These are phyloP conservation scores for Choanephora cucurbitarum DNA, from an alignment of 371 early-diverging fungal genomes.

Conservation along the genomic window DNA sequence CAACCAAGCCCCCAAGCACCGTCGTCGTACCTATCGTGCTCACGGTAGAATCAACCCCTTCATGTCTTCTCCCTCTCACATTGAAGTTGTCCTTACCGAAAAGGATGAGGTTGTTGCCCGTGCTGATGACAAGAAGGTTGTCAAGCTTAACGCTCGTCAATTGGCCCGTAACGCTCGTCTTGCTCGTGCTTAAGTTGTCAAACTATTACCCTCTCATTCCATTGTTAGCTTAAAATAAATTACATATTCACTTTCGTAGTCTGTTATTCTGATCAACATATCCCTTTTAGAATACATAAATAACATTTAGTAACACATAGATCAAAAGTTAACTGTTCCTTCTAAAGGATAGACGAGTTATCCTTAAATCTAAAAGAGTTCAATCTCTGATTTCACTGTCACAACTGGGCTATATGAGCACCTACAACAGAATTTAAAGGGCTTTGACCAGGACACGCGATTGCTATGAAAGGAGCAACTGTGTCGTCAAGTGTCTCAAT, in stretches of 20 bases:
- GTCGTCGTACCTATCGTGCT: constrained; percentile 98
- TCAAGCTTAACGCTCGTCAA: constrained; percentile 55
- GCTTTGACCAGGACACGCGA: too few relatives aligned
- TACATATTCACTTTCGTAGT: neutral
- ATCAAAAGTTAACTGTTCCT: too few relatives aligned
- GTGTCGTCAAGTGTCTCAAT: too few relatives aligned
- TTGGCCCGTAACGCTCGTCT: constrained; percentile 56
- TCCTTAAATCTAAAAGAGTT: too few relatives aligned
- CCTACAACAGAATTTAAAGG: too few relatives aligned
- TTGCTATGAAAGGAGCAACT: too few relatives aligned
- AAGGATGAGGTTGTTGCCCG: constrained; percentile 78
- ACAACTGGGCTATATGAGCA: too few relatives aligned
- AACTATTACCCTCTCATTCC: neutral
- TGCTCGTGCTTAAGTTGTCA: constrained; percentile 20
- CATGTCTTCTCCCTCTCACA: constrained; percentile 97
- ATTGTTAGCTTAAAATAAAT: neutral
- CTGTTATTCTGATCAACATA: too few relatives aligned
- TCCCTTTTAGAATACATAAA: too few relatives aligned
- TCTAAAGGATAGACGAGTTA: too few relatives aligned
- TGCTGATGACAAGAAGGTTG: constrained; percentile 59
- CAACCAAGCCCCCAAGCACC: constrained; percentile 98
- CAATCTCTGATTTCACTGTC: too few relatives aligned
- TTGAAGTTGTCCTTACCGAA: constrained; percentile 91
- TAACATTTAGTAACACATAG: too few relatives aligned
- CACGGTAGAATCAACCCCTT: constrained; percentile 95